Evolutionary conservation across 768 basidiomycete genomes (phyloP).

Genomic region (Pulveroboletus sp.): DNA sequence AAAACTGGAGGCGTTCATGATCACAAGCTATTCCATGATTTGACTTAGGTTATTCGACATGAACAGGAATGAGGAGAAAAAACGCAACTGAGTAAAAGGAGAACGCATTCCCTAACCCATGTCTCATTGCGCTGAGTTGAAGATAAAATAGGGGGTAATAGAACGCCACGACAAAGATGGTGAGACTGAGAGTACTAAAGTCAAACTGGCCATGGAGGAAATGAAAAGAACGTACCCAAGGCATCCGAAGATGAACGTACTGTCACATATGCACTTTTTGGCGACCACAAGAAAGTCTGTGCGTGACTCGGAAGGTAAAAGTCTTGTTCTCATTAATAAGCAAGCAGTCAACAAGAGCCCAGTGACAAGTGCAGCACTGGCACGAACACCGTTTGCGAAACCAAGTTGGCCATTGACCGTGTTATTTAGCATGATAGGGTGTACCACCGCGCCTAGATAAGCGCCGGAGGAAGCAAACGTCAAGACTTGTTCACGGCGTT

Average conservation of each 20-base stretch:
- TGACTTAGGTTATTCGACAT: neutral
- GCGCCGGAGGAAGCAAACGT: slow-evolving; percentile 55
- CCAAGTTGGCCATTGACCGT: slow-evolving; percentile 42
- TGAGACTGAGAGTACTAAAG: slow-evolving; percentile 11
- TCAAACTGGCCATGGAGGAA: neutral
- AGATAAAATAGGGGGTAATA: slow-evolving; percentile 62
- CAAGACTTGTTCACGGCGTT: slow-evolving; percentile 47
- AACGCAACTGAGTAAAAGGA: slow-evolving; percentile 56
- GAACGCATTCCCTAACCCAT: slow-evolving; percentile 43
- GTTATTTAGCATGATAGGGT: slow-evolving; percentile 63
- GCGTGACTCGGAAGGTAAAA: slow-evolving; percentile 31
- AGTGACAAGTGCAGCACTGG: slow-evolving; percentile 38
- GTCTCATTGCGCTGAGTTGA: slow-evolving; percentile 51
- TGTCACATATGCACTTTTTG: slow-evolving; percentile 23
- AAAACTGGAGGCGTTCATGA: slow-evolving; percentile 54
- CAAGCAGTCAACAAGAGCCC: slow-evolving; percentile 40
- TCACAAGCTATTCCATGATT: slow-evolving; percentile 41
- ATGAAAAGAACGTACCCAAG: slow-evolving; percentile 17
- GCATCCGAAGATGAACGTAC: slow-evolving; percentile 27
- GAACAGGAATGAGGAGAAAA: neutral
- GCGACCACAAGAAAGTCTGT: slow-evolving; percentile 19
- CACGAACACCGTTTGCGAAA: slow-evolving; percentile 41
- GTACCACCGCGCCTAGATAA: slow-evolving; percentile 58
- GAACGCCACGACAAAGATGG: slow-evolving; percentile 39
- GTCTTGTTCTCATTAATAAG: slow-evolving; percentile 39